phyloP scores from a whole-genome alignment of 163 green algal genomes.

The Coccomyxa subellipsoidea region DNA sequence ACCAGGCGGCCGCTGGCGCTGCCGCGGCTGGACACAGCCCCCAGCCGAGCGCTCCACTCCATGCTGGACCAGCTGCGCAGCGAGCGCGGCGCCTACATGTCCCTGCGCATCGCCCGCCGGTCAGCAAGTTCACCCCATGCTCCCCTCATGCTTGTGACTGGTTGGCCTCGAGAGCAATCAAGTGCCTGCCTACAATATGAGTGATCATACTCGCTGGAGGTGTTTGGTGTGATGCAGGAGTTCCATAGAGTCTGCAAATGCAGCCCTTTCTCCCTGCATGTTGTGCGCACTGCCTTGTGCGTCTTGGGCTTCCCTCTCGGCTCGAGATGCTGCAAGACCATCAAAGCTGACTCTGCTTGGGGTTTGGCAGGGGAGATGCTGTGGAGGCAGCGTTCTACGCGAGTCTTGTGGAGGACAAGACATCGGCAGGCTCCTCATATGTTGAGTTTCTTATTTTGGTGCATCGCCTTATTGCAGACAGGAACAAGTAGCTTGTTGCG shows the following conservation, averaged over 20 bases:
- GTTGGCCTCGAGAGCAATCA: background rate
- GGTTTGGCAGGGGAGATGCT: conserved; percentile 28
- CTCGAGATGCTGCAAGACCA: too few relatives aligned
- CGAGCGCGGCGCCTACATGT: conserved; percentile 74
- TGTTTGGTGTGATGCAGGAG: background rate
- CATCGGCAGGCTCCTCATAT: conserved; percentile 76
- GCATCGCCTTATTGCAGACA: conserved; percentile 69
- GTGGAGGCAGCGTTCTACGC: conserved; percentile 69
- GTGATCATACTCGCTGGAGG: background rate
- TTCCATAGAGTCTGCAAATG: too few relatives aligned
- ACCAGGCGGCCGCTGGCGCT: conserved; percentile 35
- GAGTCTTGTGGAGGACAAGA: conserved; percentile 84
- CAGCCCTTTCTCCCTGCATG: too few relatives aligned
- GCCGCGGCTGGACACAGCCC: conserved; percentile 43
- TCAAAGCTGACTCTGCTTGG: conserved; percentile 16
- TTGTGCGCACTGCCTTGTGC: too few relatives aligned
- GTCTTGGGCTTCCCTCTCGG: background rate
- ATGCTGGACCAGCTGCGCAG: conserved; percentile 68
- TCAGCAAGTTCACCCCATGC: background rate
- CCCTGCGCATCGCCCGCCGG: conserved; percentile 54
- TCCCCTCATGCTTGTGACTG: background rate
- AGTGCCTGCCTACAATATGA: background rate
- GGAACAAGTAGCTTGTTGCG: background rate
- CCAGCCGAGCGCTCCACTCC: conserved; percentile 37
- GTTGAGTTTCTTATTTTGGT: conserved; percentile 94